Conservation (phyloP, 2,329 filamentous ascomycete species). For the Sporothrix phasma region DNA sequence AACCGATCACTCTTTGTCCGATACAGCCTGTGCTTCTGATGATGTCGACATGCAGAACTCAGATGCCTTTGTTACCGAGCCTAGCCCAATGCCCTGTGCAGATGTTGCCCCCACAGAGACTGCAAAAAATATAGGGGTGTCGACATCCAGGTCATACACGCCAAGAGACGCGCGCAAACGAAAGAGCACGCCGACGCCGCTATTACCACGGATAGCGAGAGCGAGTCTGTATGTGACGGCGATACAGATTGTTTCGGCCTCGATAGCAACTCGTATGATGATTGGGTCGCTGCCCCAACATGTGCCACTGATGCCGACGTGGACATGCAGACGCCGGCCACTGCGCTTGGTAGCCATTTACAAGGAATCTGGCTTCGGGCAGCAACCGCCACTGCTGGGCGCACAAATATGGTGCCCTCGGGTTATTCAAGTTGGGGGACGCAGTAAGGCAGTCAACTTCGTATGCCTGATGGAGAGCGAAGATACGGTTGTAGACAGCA, state of each 20-base stretch:
- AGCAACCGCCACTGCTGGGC: not conserved
- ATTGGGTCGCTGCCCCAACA: not conserved
- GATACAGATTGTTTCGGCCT: not conserved
- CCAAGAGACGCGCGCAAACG: slow-evolving; percentile 11
- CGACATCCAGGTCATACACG: not conserved
- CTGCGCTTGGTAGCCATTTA: slow-evolving; percentile 11
- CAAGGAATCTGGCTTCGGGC: slow-evolving; percentile 24
- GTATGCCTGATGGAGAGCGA: not conserved
- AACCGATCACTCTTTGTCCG: not conserved
- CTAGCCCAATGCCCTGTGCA: not conserved
- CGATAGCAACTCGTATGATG: not conserved
- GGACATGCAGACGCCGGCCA: slow-evolving; percentile 15
- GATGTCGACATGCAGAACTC: slow-evolving; percentile 11
- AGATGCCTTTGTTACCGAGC: not conserved
- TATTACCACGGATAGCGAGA: slow-evolving; percentile 14
- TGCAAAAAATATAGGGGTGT: not conserved
- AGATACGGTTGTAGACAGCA: too few relatives aligned
- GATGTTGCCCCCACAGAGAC: not conserved
- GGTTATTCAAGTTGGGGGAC: not conserved
- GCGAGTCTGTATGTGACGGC: slow-evolving; percentile 1
- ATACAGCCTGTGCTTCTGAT: not conserved
- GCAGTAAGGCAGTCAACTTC: not conserved
- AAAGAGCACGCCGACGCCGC: slow-evolving; percentile 18
- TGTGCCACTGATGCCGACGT: slow-evolving; percentile 4
- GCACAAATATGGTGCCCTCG: not conserved